A percentile compares a stretch with the other conserved stretches of the same genome.
Evolutionary conservation across 352 stramenopile species (phyloP).

Genomic region (Phytopythium sindhum): DNA sequence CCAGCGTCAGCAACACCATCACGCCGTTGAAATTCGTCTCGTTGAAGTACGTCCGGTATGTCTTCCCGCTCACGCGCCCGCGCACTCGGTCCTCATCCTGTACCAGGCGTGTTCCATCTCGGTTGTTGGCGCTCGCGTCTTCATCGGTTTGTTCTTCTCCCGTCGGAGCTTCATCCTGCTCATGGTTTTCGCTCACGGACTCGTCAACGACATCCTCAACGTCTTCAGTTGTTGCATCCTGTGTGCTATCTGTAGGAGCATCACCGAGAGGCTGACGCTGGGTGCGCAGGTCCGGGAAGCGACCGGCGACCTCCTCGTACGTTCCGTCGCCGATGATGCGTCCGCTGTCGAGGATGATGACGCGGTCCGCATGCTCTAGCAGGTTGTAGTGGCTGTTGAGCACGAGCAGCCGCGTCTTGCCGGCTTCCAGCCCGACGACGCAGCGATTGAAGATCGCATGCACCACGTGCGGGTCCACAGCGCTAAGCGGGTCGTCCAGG

Average conservation of each 20-base stretch:
- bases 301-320: conserved; percentile 53
- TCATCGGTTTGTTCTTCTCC: neutral
- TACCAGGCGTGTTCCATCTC: conserved; percentile 9
- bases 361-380: conserved; percentile 37
- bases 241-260: neutral
- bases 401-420: conserved; percentile 81
- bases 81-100: conserved; percentile 24
- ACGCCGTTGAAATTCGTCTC: conserved; percentile 15
- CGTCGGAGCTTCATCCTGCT: neutral
- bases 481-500: conserved; percentile 91
- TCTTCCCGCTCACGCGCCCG: conserved; percentile 8
- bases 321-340: conserved; percentile 65
- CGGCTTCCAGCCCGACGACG: conserved; percentile 48
- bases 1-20: conserved; percentile 9
- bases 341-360: conserved; percentile 64
- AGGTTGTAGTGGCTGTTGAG: conserved; percentile 91
- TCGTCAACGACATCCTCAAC: neutral
- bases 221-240: neutral
- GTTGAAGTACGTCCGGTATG: conserved; percentile 22
- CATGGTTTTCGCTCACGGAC: neutral
- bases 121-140: neutral
- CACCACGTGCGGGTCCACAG: conserved; percentile 92
- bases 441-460: conserved; percentile 88
- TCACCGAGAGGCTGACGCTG: neutral
- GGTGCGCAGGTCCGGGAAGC: conserved; percentile 17